phyloP scores from a whole-genome alignment of 192 early-diverging fungal species.

The Backusella luteola region DNA sequence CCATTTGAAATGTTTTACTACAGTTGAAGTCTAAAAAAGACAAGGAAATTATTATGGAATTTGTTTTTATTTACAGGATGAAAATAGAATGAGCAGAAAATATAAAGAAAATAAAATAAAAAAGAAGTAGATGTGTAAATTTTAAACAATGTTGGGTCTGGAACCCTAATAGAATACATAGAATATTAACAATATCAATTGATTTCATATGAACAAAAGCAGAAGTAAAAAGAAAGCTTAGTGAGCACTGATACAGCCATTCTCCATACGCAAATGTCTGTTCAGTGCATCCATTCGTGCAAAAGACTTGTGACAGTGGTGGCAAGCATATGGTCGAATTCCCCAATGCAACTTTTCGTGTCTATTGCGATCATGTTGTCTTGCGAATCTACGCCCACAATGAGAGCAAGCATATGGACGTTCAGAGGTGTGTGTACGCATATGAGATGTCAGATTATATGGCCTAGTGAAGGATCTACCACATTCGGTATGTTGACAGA shows the following conservation, averaged over 20 bases:
- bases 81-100: background rate
- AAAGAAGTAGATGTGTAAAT: background rate
- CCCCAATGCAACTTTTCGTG: slow-evolving; percentile 76
- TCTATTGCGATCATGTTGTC: slow-evolving; percentile 89
- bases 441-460: slow-evolving; percentile 76
- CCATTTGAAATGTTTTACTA: background rate
- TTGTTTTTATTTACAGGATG: slow-evolving; percentile 13
- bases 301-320: slow-evolving; percentile 68
- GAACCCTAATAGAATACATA: slow-evolving; percentile 1
- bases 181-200: slow-evolving; percentile 1
- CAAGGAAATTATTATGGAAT: background rate
- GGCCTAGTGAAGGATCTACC: slow-evolving; percentile 69
- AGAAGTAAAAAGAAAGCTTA: background rate
- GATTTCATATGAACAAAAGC: background rate
- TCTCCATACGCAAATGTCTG: slow-evolving; percentile 49
- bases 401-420: slow-evolving; percentile 67
- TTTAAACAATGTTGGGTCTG: background rate
- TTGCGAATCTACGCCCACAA: slow-evolving; percentile 79
- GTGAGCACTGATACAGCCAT: slow-evolving; percentile 22
- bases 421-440: slow-evolving; percentile 69
- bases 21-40: background rate
- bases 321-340: slow-evolving; percentile 67
- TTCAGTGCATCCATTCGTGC: slow-evolving; percentile 74
- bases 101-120: background rate
- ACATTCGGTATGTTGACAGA: slow-evolving; percentile 43